Conservation (phyloP, 108 stramenopile species). For the Skeletonema tropicum region DNA sequence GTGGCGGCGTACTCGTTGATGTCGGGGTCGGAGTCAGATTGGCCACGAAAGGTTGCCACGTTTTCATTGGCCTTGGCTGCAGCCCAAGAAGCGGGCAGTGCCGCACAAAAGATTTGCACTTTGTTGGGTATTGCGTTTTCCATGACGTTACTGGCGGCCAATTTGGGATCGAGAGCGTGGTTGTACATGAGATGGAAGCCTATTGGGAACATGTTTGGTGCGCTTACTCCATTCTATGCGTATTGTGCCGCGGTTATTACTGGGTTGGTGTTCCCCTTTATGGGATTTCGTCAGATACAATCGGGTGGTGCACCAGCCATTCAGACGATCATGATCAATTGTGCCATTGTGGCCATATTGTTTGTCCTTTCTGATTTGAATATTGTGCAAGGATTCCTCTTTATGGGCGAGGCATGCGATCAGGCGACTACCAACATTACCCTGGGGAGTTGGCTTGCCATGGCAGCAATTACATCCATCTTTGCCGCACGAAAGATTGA, state of each 20-base stretch:
- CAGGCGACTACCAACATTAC: slow-evolving; percentile 61
- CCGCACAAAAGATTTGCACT: slow-evolving; percentile 42
- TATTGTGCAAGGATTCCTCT: slow-evolving; percentile 56
- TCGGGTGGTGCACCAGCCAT: slow-evolving; percentile 73
- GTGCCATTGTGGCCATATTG: slow-evolving; percentile 53
- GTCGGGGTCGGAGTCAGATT: slow-evolving; percentile 52
- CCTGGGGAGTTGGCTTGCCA: slow-evolving; percentile 63
- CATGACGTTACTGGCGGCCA: slow-evolving; percentile 60
- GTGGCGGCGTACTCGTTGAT: slow-evolving; percentile 57
- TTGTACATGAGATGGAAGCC: slow-evolving; percentile 66
- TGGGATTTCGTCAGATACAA: slow-evolving; percentile 60
- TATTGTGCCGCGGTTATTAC: slow-evolving; percentile 52
- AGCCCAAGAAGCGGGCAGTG: slow-evolving; percentile 26
- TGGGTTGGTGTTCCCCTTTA: slow-evolving; percentile 66
- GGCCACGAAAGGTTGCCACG: slow-evolving; percentile 57
- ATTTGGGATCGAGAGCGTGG: slow-evolving; percentile 77
- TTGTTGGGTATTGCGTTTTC: slow-evolving; percentile 55
- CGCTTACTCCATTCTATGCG: slow-evolving; percentile 45
- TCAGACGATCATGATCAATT: slow-evolving; percentile 52
- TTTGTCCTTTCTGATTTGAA: slow-evolving; percentile 70
- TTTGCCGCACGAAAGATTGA: slow-evolving; percentile 44
- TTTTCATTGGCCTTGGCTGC: slow-evolving; percentile 51
- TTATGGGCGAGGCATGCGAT: slow-evolving; percentile 61
- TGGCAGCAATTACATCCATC: slow-evolving; percentile 57
- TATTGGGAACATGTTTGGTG: slow-evolving; percentile 25